Conservation (phyloP, 192 early-diverging fungal species). For the Coemansia sp. region DNA sequence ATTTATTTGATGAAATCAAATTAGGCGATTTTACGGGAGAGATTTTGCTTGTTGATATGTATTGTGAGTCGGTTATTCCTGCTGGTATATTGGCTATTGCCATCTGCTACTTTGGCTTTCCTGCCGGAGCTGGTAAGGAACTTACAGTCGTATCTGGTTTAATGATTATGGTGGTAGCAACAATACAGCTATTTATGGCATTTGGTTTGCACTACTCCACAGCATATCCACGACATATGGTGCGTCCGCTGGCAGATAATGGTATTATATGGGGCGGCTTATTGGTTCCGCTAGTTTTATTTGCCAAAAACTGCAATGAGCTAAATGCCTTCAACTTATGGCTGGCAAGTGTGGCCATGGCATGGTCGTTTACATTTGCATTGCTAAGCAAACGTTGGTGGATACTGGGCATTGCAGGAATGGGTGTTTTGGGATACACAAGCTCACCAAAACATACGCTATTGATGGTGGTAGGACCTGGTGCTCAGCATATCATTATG, state of each 20-base stretch:
- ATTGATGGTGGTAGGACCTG: neutral
- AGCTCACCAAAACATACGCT: neutral
- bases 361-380: constrained; percentile 6
- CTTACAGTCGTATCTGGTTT: too few relatives aligned
- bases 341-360: constrained; percentile 5
- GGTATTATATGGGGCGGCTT: constrained; percentile 32
- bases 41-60: neutral
- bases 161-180: too few relatives aligned
- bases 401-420: neutral
- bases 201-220: too few relatives aligned
- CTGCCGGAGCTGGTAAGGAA: too few relatives aligned
- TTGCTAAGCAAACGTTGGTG: neutral
- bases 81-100: constrained; percentile 8
- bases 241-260: constrained; percentile 24
- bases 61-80: constrained; percentile 37
- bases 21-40: too few relatives aligned
- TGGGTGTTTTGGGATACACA: neutral
- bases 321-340: neutral
- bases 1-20: too few relatives aligned
- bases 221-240: constrained; percentile 1
- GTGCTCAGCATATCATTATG: neutral
- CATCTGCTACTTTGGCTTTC: constrained; percentile 4
- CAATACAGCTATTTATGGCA: too few relatives aligned
- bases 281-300: constrained; percentile 34
- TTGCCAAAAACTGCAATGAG: constrained; percentile 7